Evolutionary conservation across 495 filamentous ascomycete species (phyloP).

Genomic region (Penicillium steckii): DNA sequence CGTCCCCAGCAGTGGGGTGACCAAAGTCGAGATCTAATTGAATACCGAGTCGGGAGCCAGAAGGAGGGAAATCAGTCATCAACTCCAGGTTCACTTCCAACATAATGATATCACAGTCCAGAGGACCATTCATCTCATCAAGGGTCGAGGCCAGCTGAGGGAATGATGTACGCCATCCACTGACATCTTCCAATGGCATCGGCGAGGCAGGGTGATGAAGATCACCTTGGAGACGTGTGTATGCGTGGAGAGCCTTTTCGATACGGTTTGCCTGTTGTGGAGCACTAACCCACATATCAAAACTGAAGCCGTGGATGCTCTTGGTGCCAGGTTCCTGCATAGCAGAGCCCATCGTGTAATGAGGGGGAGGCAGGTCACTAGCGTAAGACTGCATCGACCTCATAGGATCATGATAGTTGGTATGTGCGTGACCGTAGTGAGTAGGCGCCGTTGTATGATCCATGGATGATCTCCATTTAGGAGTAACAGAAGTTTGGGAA

Average conservation of each 20-base stretch:
- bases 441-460: slow-evolving; percentile 35
- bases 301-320: slow-evolving; percentile 43
- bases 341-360: slow-evolving; percentile 36
- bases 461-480: slow-evolving; percentile 41
- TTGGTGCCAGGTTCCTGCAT: slow-evolving; percentile 33
- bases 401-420: slow-evolving; percentile 35
- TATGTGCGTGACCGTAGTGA: slow-evolving; percentile 30
- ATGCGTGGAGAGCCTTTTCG: slow-evolving; percentile 46
- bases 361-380: slow-evolving; percentile 38
- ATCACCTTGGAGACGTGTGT: slow-evolving; percentile 49
- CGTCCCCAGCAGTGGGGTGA: slow-evolving; percentile 36
- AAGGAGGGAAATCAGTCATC: slow-evolving; percentile 45
- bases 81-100: slow-evolving; percentile 49
- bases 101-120: slow-evolving; percentile 48
- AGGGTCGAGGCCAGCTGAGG: slow-evolving; percentile 41
- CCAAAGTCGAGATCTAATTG: slow-evolving; percentile 44
- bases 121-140: slow-evolving; percentile 31
- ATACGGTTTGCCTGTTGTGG: slow-evolving; percentile 41
- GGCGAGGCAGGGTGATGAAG: slow-evolving; percentile 39
- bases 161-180: slow-evolving; percentile 46
- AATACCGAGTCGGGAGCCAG: slow-evolving; percentile 42
- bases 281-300: slow-evolving; percentile 52
- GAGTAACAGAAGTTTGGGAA: slow-evolving; percentile 27
- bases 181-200: slow-evolving; percentile 41
- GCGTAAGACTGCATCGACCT: slow-evolving; percentile 36